Base-by-base conservation (phyloP, 2,329 filamentous ascomycete genomes). In the Fusarium sp. region DNA sequence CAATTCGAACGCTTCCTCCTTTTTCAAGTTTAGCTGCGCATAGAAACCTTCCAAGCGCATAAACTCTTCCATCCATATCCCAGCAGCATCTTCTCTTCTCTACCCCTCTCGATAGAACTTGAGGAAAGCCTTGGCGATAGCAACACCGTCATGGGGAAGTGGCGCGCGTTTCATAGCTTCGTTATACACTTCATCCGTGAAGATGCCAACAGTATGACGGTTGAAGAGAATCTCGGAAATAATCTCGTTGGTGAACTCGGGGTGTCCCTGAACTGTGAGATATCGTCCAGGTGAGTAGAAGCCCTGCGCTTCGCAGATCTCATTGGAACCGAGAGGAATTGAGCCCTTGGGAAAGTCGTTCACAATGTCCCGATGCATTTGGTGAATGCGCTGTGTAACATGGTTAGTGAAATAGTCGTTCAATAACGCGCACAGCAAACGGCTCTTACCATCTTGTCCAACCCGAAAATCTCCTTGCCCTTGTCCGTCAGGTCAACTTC, bases 121-220 rank as follows among this genome's bases (percentile, higher is more conserved):
- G 78, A 98, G 80, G 80, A 98, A 97, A 0, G 90, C 91, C 72
- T 88, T 86, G 1, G 90, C 92, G 61, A 98, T 90, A 7, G 86
- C 83, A n/a, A 96, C 85, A 4, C 96, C 95, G 80, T 98, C 95
- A 73, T 98, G 94, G 62, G 89, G 85, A 39, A 90, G 86, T 14
- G 84, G 84, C 5, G 92, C 92, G 68, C 94, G 88, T 13, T 83
- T 84, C 80, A 95, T 88, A 32, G 89, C 93, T 75, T 94, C 92
- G 63, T 89, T 83, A 75, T 89, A 96, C 68, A 92, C 82, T 24
- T 89, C 89, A 64, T 95, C 90, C 62, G 87, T 83, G 73, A 98
- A 93, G 28, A 96, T 86, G 2, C 93, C 94, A 54, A 84, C 85
- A 34, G 86, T 84, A 78, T 93, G 89, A 64, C 95, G 87, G 68